phyloP scores from a whole-genome alignment of 2,329 filamentous ascomycete species.

The Lachnellula occidentalis region DNA sequence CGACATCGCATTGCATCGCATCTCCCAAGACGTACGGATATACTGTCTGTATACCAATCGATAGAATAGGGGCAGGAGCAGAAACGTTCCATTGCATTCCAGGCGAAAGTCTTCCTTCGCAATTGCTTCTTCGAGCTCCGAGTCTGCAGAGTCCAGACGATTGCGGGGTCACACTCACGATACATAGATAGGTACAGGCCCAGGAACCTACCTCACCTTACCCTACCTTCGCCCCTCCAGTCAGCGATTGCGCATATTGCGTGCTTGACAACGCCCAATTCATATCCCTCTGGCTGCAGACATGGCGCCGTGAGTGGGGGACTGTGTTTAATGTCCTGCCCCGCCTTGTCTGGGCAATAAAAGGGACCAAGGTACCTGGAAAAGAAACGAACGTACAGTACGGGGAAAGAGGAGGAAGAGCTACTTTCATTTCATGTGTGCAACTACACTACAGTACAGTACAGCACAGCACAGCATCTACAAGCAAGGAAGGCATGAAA shows the following conservation, averaged over 20 bases:
- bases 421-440: neutral
- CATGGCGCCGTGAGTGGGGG: conserved; percentile 17
- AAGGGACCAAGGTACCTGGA: neutral
- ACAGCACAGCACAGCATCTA: neutral
- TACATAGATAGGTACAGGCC: neutral
- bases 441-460: neutral
- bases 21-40: too few relatives aligned
- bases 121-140: conserved; percentile 11
- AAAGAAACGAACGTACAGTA: neutral
- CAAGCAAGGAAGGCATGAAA: neutral
- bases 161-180: neutral
- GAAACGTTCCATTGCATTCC: neutral
- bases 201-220: too few relatives aligned
- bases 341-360: neutral
- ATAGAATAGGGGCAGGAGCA: too few relatives aligned
- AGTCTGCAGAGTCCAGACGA: neutral
- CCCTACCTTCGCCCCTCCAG: conserved; percentile 1
- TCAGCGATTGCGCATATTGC: conserved; percentile 16
- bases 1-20: neutral
- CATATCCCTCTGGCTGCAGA: conserved; percentile 1
- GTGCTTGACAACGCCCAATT: conserved; percentile 14
- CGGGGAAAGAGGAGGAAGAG: neutral
- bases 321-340: neutral
- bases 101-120: conserved; percentile 3
- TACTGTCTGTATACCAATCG: too few relatives aligned